phyloP scores from a whole-genome alignment of 768 basidiomycete species.

The Leccinum uliginosum region DNA sequence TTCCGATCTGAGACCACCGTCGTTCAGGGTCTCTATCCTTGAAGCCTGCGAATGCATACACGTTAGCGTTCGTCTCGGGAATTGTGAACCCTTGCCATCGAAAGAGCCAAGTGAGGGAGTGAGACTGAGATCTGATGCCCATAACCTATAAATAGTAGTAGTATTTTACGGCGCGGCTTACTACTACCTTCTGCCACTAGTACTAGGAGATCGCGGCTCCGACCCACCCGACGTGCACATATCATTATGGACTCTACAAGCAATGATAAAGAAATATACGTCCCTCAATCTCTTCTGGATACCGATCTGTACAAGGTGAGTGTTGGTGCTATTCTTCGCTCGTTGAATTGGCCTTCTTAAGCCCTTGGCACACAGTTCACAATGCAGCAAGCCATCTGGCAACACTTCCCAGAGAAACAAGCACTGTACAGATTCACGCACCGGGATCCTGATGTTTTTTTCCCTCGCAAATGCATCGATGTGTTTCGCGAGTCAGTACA shows the following conservation, averaged over 20 bases:
- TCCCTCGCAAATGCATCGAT: constrained; percentile 41
- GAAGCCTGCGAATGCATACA: constrained; percentile 34
- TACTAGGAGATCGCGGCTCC: neutral
- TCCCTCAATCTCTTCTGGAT: constrained; percentile 66
- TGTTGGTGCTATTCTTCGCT: neutral
- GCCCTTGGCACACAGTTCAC: constrained; percentile 53
- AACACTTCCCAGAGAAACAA: constrained; percentile 68
- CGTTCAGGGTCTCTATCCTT: constrained; percentile 72
- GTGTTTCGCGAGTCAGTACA: constrained; percentile 51
- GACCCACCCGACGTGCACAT: neutral
- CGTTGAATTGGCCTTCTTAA: neutral
- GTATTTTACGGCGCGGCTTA: too few relatives aligned
- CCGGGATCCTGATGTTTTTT: constrained; percentile 59
- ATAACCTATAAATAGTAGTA: too few relatives aligned
- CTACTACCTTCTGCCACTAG: too few relatives aligned
- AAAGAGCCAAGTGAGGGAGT: neutral
- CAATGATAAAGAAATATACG: constrained; percentile 11
- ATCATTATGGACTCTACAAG: constrained; percentile 1
- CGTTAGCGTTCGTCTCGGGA: neutral
- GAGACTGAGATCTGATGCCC: neutral
- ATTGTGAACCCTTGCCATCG: constrained; percentile 2
- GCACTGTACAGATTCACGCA: constrained; percentile 80
- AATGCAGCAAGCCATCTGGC: constrained; percentile 90
- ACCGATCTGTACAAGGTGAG: constrained; percentile 91
- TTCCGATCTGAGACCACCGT: constrained; percentile 89